Evolutionary conservation across 176 grass and related monocot genomes (phyloP).

Genomic region (Panicum miliaceum): DNA sequence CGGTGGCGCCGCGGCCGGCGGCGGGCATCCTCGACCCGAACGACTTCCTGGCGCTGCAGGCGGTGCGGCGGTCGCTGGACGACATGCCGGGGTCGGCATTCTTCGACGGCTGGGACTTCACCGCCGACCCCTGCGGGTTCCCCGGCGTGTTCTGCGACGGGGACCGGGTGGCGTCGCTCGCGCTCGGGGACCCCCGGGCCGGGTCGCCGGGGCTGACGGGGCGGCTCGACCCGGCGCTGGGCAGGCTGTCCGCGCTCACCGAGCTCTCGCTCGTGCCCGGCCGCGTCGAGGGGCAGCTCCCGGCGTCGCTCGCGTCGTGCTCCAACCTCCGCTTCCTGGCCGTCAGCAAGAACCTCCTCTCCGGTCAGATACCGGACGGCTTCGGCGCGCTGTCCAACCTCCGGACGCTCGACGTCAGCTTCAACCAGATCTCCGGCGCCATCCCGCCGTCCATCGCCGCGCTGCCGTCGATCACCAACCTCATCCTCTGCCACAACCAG

Average conservation of each 20-base stretch:
- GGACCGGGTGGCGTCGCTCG: slow-evolving; percentile 61
- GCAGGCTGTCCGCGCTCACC: slow-evolving; percentile 63
- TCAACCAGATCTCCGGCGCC: slow-evolving; percentile 77
- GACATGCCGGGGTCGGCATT: slow-evolving; percentile 90
- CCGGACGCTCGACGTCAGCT: slow-evolving; percentile 93
- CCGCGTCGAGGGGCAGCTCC: slow-evolving; percentile 70
- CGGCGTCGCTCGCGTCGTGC: slow-evolving; percentile 53
- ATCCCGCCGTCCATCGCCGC: slow-evolving; percentile 60
- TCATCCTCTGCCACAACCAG: slow-evolving; percentile 89
- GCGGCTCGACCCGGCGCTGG: slow-evolving; percentile 66
- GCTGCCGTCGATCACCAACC: slow-evolving; percentile 67
- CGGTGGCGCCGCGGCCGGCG: slow-evolving; percentile 26
- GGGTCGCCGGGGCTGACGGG: slow-evolving; percentile 81
- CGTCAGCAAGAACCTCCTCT: slow-evolving; percentile 94
- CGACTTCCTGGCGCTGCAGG: slow-evolving; percentile 91
- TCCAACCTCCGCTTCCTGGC: slow-evolving; percentile 78
- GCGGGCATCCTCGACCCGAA: slow-evolving; percentile 72
- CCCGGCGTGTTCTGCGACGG: slow-evolving; percentile 79
- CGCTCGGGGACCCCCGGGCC: slow-evolving; percentile 82
- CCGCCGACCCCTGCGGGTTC: slow-evolving; percentile 81
- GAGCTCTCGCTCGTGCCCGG: slow-evolving; percentile 91
- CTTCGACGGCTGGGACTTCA: slow-evolving; percentile 93
- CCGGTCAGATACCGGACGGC: slow-evolving; percentile 61
- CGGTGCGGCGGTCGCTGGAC: slow-evolving; percentile 72
- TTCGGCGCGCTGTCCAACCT: slow-evolving; percentile 65